Conservation (phyloP, 768 basidiomycete species). For the Naganishia friedmannii region DNA sequence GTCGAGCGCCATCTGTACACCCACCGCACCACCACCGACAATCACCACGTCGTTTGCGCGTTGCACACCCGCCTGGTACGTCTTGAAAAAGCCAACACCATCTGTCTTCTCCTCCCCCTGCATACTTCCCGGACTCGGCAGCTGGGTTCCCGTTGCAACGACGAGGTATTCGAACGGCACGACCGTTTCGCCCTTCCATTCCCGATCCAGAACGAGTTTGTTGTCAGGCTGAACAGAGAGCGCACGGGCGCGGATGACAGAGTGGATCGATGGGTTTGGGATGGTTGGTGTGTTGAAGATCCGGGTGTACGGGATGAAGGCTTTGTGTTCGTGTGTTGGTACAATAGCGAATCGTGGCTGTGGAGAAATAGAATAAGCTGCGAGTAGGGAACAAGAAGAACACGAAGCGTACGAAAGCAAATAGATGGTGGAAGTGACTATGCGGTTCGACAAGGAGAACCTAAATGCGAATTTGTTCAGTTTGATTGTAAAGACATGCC, state of each 20-base stretch:
- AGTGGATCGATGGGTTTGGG: constrained; percentile 15
- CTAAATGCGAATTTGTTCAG: constrained; percentile 1
- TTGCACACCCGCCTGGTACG: constrained; percentile 58
- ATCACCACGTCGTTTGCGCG: constrained; percentile 60
- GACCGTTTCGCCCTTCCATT: constrained; percentile 35
- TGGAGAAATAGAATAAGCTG: background rate
- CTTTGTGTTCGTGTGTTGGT: constrained; percentile 30
- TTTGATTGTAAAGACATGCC: background rate
- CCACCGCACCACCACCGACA: constrained; percentile 70
- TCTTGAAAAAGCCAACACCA: constrained; percentile 56
- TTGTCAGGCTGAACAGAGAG: constrained; percentile 11
- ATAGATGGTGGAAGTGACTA: constrained; percentile 31
- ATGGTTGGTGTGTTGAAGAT: constrained; percentile 12
- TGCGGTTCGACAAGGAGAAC: constrained; percentile 31
- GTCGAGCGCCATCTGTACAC: constrained; percentile 55
- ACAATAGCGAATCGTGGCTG: constrained; percentile 32
- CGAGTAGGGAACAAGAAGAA: background rate
- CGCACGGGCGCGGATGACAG: constrained; percentile 24
- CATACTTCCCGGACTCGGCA: constrained; percentile 36
- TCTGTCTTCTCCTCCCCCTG: constrained; percentile 47
- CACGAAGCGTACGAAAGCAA: constrained; percentile 27
- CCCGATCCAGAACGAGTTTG: constrained; percentile 33
- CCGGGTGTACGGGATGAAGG: constrained; percentile 31
- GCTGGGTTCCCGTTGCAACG: constrained; percentile 60
- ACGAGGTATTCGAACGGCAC: constrained; percentile 62